Evolutionary conservation across 768 basidiomycete species (phyloP), one percentile per base, ranked within the genome.

Genomic region (Russula dissimulans): DNA sequence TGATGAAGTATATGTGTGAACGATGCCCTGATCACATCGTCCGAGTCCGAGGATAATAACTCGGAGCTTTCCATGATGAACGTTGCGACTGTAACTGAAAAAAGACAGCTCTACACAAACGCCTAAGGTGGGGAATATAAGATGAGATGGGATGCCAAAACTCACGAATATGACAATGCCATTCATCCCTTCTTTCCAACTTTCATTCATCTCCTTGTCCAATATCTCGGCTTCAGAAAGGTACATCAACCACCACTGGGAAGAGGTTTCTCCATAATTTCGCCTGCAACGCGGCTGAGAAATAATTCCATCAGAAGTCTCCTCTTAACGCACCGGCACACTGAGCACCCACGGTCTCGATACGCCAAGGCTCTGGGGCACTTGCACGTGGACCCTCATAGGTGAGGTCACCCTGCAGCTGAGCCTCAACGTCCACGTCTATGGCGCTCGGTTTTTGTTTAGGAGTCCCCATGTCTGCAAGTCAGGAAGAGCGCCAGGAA

Each of bases 1-100:
- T 58, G 62, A 6, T 32, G 36, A 64, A 62, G 41, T 32, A 64
- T 32, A 46, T 65, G 63, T 10, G 52, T 29, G 38, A 48, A n/a
- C 2, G 42, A 47, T 12, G 31, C 39, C 1, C 18, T 48, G n/a
- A 49, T 54, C 1, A 8, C 56, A 29, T 49, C 51, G 26, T 34
- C 31, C 22, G 51, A 50, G 38, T 63, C 42, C 8, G 44, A 50
- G 17, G 50, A 12, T 44, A 64, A 46, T 5, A 46, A 11, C 10
- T 41, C 14, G 42, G 45, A 45, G 54, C 62, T 45, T 32, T 58
- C 56, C 22, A 59, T 22, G 8, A 54, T 29, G 46, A 64, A 64
- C 5, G 38, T 3, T 2, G 56, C 45, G 18, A 64, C 32, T 2
- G 22, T 50, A 5, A 22, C 34, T 3, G 62, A 63, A 47, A 64